Evolutionary conservation across 2,329 filamentous ascomycete species (phyloP), one percentile per base, ranked within the genome.

Genomic region (Xylariaceae sp.): DNA sequence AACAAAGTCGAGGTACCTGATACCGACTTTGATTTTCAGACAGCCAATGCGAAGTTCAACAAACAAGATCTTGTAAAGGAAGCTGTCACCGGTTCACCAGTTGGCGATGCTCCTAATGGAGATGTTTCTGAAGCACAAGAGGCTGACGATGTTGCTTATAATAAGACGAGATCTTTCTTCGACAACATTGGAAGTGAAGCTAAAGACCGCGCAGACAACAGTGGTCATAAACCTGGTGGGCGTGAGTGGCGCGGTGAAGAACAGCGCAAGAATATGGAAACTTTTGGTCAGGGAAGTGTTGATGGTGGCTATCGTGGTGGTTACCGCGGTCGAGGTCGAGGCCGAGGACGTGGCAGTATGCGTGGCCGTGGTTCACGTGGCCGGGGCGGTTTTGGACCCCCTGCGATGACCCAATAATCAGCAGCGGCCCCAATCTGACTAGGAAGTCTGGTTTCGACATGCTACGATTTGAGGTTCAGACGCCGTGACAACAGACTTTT

Each of bases 141-240:
- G 15, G 20, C 53, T 1, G 67, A 72, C 15, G 66, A 69, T 29
- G 70, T 74, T 24, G 81, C 84, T 0, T 99, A 99, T 76, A 93
- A 97, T 77, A 96, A 92, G 74, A 81, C 86, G 4, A 85, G 78
- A 3, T 96, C 91, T 1, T 99, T 99, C 80, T 99, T 99, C 69
- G 94, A 99, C 75, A 97, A 99, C 72, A 97, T 99, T 60, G 96
- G 91, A 1, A 96, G 91, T 62, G 94, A 99, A 70, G 83, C 90
- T 58, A 95, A 89, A 72, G 94, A 99, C 61, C 85, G 94, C 36
- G 86, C 90, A 45, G 90, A 93, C 57, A 86, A 86, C 32, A 79
- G 78, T 35, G 81, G 81, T 4, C 81, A 84, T 58, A 84, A 85
- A 70, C 80, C 85, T n/a, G 87, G 88, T 52, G 92, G 91, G 26